Percentiles rank a stretch among this genome's conserved stretches.
Evolutionary conservation across 305 asterid genomes (phyloP).

Genomic region (Lippia alba): DNA sequence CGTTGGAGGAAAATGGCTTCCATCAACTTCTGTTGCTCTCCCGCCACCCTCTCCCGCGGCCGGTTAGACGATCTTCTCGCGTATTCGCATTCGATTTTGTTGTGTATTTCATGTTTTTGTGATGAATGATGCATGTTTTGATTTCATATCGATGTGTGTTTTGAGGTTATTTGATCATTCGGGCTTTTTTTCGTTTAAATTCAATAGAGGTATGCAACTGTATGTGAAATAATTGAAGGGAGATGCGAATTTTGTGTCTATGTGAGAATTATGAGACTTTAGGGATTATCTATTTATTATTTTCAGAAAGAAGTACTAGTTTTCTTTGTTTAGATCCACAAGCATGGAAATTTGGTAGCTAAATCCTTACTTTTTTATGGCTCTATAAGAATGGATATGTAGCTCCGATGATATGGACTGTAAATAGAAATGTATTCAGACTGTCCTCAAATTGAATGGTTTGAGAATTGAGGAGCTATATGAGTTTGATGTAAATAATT

Average conservation of each 20-base stretch:
- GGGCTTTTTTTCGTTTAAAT: constrained; percentile 5
- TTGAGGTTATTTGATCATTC: constrained; percentile 10
- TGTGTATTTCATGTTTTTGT: background rate
- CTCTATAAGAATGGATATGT: background rate
- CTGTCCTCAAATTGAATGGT: constrained; percentile 9
- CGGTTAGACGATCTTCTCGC: constrained; percentile 48
- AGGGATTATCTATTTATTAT: constrained; percentile 3
- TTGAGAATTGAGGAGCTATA: background rate
- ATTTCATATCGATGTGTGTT: background rate
- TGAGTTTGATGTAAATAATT: constrained; percentile 4
- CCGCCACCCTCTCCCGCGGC: constrained; percentile 52
- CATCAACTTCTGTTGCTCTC: constrained; percentile 57
- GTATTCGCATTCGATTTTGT: background rate
- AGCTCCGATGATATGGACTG: background rate
- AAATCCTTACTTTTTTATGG: no score
- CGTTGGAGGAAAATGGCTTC: constrained; percentile 53
- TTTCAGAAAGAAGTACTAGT: background rate
- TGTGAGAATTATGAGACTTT: background rate
- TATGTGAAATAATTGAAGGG: constrained; percentile 15
- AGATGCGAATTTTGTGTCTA: constrained; percentile 16
- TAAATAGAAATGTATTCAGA: background rate
- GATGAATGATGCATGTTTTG: constrained; percentile 3
- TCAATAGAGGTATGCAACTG: background rate
- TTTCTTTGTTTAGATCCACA: constrained; percentile 15
- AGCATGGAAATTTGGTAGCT: constrained; percentile 12